Evolutionary conservation across 2,329 filamentous ascomycete species (phyloP).

Genomic region (Didymella pinodella): DNA sequence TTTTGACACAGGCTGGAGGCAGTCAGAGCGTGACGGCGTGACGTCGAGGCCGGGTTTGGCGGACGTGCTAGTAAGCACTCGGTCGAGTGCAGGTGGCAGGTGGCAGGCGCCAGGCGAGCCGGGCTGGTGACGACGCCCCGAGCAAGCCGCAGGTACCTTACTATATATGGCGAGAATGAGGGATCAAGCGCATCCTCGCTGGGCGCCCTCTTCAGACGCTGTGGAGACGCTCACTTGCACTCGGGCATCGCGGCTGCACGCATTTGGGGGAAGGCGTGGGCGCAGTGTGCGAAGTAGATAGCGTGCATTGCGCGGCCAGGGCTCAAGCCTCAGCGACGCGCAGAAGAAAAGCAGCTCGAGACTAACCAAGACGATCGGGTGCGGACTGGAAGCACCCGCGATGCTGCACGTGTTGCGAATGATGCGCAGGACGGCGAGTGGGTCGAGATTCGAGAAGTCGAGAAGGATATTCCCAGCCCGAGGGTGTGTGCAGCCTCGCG

Average conservation of each 20-base stretch:
- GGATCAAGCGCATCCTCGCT: conserved; percentile 18
- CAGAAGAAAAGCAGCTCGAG: neutral
- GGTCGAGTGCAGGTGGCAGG: conserved; percentile 31
- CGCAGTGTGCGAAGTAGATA: neutral
- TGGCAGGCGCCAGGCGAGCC: conserved; percentile 29
- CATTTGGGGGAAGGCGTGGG: neutral
- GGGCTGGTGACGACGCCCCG: conserved; percentile 25
- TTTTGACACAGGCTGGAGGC: conserved; percentile 23
- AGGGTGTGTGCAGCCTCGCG: neutral
- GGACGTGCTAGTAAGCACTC: conserved; percentile 8
- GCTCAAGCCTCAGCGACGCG: neutral
- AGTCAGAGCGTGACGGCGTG: conserved; percentile 8
- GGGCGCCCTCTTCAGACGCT: conserved; percentile 7
- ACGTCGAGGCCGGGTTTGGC: conserved; percentile 12
- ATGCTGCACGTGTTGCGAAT: neutral
- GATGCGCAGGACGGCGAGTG: conserved; percentile 4
- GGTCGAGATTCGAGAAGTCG: neutral
- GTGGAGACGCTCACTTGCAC: conserved; percentile 20
- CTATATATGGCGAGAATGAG: conserved; percentile 21
- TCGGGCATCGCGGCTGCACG: neutral
- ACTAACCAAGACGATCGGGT: neutral
- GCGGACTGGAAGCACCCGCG: neutral
- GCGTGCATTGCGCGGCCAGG: conserved; percentile 7
- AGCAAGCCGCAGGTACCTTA: conserved; percentile 35
- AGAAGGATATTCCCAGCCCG: neutral